Evolutionary conservation across 148 eudicot species (phyloP), one percentile per base, ranked within the genome.

Genomic region (Limonium bicolor): DNA sequence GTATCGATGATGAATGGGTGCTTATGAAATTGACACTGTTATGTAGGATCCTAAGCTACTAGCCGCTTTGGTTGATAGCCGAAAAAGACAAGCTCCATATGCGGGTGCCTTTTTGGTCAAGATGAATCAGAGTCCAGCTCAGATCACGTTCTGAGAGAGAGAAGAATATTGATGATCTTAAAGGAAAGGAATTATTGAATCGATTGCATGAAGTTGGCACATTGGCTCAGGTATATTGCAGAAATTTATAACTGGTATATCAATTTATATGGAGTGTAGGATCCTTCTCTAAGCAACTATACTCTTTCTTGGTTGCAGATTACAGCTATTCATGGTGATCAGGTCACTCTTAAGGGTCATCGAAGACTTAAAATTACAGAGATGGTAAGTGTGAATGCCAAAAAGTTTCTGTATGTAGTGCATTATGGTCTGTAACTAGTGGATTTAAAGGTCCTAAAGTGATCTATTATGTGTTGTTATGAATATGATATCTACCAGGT

Each of bases 171-270:
- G 50, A 70, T 50, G 85, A 90, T 32, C 82, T 85, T 42, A 90
- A 81, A 67, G 99, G 99, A 50, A 67, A 76, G 64, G 88, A 85
- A 11, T 72, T 92, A 55, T 51, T 81, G 20, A 70, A 72, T 33
- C 86, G 95, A 54, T 82, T 92, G 60, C 85, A 92, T 62, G 78
- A 85, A 65, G 90, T 92, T 66, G 99, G 99, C 42, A 85, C 95
- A 29, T 67, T 92, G 24, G 99, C 88, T 24, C 99, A 81, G 94
- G 95, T 90, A 66, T 27, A 27, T 47, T 32, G 36, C 34, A 15
- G 21, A 56, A n/a, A 13, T 13, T 30, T 36, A 11, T 26, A 4
- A 16, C 13, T 29, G 2, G 0, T 20, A 25, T 31, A 23, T 42
- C 8, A 23, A 42, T 13, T 5, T 25, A 42, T 23, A 25, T 5